Evolutionary conservation across 2,329 filamentous ascomycete genomes (phyloP), one percentile per base, ranked within the genome.

Genomic region (Pseudogymnoascus sp.): DNA sequence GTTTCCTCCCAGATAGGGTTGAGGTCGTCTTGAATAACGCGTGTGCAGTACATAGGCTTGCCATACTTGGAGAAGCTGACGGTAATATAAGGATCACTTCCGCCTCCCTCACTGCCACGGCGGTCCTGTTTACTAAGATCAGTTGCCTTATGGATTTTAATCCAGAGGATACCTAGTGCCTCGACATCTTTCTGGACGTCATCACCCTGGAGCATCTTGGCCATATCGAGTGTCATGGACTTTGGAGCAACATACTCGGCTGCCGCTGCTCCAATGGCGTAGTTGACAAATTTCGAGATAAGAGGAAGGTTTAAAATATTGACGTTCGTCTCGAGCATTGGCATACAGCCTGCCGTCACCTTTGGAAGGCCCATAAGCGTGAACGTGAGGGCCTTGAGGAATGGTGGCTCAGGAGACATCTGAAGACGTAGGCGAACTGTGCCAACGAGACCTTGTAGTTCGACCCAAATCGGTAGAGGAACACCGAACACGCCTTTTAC

Each of bases 221-320:
- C 86, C 73, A 97, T 83, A 70, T 99, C 93, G 56, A 97, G 82
- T 0, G 91, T 92, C 88, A 97, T 88, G 10, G 88, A 95, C 76
- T 97, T 97, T 7, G 93, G 93, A 1, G 93, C 93, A 26, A 97
- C 92, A 67, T 97, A 97, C 83, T 96, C 89, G 72, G 87, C 89
- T 2, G 89, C 89, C 0, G 93, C 91, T 0, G 95, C 87, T 38
- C 87, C 87, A 69, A 97, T 96, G 4, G 93, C 91, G 77, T 93
- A 96, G 76, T 97, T 96, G 75, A 97, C 93, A 72, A 99, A 97
- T 70, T 96, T 96, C 13, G 91, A 96, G 70, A 97, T 97, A 38
- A 97, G 75, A 0, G 93, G 93, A 9, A 97, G 78, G 69, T 97
- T 96, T 26, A 97, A 79, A 53, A 97, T 86, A 69, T 97, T 97